Evolutionary conservation across 148 eudicot species (phyloP), one percentile per base, ranked within the genome.

Genomic region (Vaccinium myrtillus): DNA sequence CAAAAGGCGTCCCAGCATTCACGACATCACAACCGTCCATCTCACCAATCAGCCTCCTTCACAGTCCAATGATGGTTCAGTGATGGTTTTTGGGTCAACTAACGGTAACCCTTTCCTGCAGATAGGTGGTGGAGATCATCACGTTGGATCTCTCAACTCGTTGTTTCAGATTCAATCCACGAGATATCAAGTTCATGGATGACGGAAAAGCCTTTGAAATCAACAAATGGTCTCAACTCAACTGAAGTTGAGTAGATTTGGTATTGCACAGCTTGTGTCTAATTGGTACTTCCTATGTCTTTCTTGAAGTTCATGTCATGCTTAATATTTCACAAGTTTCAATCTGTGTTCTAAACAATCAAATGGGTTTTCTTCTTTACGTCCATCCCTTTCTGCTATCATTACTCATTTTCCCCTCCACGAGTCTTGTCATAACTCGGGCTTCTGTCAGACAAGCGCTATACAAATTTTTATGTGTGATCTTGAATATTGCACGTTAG

Each of bases 1-100:
- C 58, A 96, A 96, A 83, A 89, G 94, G 77, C 85, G 99, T 74
- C 93, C 99, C 4, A 96, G 99, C 90, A 96, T 96, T 82, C 99
- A 96, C 27, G 98, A 96, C 83, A 96, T 96, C 83, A 96, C 98
- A 1, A 94, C 94, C 23, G 91, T 89, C 82, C 91, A 91, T 89
- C 84, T 92, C 58, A 58, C 89, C 54, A 54, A 49, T 46, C 84
- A 81, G 51, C 53, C 75, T 69, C 23, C 85, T 18, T 25, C 89
- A 8, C 32, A 78, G 55, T 73, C 87, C 55, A 82, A 75, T 84
- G 88, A 86, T 82, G 92, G 90, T 53, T 86, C 85, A 49, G 71
- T 87, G 56, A 84, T 88, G 89, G 85, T 85, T 73, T 88, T 91
- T 69, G 85, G 84, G 54, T 86, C 84, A 21, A 76, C 49, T 49